phyloP scores from a whole-genome alignment of 192 early-diverging fungal genomes.

The Haplosporangium gracile region DNA sequence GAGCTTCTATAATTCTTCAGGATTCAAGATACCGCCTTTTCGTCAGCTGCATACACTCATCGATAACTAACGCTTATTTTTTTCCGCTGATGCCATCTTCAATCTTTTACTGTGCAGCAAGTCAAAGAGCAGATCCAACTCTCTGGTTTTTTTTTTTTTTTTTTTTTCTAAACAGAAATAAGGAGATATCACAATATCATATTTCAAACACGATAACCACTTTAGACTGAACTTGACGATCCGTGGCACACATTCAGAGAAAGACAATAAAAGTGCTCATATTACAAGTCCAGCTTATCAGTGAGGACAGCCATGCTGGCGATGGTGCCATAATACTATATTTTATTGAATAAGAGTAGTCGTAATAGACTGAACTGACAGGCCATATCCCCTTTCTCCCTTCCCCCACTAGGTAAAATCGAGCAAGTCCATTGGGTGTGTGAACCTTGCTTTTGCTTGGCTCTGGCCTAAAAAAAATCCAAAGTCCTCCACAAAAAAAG shows the following conservation, averaged over 20 bases:
- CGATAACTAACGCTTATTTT: too few species aligned
- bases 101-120: too few species aligned
- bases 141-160: not conserved
- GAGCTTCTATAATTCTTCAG: too few species aligned
- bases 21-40: too few species aligned
- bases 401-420: not conserved
- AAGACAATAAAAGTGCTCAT: too few species aligned
- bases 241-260: not conserved
- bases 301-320: slow-evolving; percentile 5
- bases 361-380: not conserved
- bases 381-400: not conserved
- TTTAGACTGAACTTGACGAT: not conserved
- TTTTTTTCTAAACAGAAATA: not conserved
- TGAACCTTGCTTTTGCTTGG: not conserved
- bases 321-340: slow-evolving; percentile 15
- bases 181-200: too few species aligned
- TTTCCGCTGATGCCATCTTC: too few species aligned
- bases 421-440: not conserved
- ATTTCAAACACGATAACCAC: not conserved
- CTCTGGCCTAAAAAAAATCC: not conserved
- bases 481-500: slow-evolving; percentile 22
- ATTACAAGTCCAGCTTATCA: slow-evolving; percentile 17
- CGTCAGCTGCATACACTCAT: too few species aligned
- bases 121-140: too few species aligned
- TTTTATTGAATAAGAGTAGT: not conserved